A percentile compares a stretch with the other conserved stretches of the same genome.
These are phyloP conservation scores for Cladophialophora exuberans DNA, from an alignment of 2,329 filamentous ascomycete species.

Conservation along the genomic window DNA sequence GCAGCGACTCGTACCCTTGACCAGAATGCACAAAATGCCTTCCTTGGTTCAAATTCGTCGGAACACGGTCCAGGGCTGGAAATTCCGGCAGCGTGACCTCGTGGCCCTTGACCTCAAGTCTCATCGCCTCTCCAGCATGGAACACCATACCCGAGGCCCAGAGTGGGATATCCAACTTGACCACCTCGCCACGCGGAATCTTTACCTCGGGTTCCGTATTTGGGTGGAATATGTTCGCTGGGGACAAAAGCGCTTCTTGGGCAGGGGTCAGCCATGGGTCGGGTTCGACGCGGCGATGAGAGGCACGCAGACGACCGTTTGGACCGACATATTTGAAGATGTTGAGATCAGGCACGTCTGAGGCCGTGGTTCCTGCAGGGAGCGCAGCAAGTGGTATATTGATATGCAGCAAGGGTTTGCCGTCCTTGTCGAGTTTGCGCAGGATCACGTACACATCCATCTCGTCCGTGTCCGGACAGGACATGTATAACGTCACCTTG, in stretches of 20 bases:
- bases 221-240: conserved; percentile 38
- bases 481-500: conserved; percentile 54
- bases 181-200: conserved; percentile 45
- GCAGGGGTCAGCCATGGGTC: conserved; percentile 39
- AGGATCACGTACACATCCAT: conserved; percentile 50
- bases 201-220: conserved; percentile 48
- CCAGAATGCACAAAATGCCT: conserved; percentile 19
- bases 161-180: conserved; percentile 53
- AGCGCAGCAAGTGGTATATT: conserved; percentile 47
- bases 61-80: conserved; percentile 13
- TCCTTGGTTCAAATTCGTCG: conserved; percentile 14
- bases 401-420: conserved; percentile 47
- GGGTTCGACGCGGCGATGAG: conserved; percentile 44
- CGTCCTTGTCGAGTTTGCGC: conserved; percentile 48
- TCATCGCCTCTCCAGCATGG: conserved; percentile 43
- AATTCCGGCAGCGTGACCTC: conserved; percentile 25
- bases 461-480: conserved; percentile 47
- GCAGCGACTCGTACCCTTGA: conserved; percentile 15
- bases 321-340: conserved; percentile 48
- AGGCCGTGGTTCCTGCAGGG: conserved; percentile 36
- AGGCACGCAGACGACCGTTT: conserved; percentile 51
- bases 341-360: conserved; percentile 41
- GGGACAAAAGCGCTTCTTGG: conserved; percentile 16
- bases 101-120: conserved; percentile 24
- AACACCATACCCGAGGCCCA: conserved; percentile 53